phyloP scores from a whole-genome alignment of 2,329 filamentous ascomycete genomes.

The Pseudogymnoascus sp. region DNA sequence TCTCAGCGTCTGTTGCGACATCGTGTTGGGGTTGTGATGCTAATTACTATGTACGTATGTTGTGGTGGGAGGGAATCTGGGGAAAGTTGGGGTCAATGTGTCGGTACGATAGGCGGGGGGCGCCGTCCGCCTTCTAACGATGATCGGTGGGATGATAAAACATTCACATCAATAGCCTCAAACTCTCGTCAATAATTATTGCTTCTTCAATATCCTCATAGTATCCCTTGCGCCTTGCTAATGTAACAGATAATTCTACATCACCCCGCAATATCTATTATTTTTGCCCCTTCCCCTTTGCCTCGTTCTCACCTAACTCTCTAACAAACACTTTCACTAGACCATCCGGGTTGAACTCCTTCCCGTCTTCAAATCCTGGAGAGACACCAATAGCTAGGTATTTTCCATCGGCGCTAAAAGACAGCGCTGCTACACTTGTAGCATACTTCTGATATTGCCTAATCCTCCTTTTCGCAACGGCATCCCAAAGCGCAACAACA shows the following conservation, averaged over 20 bases:
- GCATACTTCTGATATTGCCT: conserved; percentile 61
- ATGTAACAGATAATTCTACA: conserved; percentile 9
- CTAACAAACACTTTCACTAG: conserved; percentile 71
- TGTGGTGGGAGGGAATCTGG: not conserved
- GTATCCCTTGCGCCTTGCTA: conserved; percentile 13
- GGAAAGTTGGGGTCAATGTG: not conserved
- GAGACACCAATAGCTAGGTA: conserved; percentile 60
- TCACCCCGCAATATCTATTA: conserved; percentile 11
- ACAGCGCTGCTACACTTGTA: conserved; percentile 54
- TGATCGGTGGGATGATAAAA: not conserved
- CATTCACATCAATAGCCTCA: not conserved
- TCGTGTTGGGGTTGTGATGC: conserved; percentile 18
- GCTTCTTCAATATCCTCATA: not conserved
- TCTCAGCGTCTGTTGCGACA: conserved; percentile 45
- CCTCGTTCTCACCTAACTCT: conserved; percentile 80
- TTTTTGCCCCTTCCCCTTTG: conserved; percentile 35
- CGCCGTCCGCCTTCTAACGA: not conserved
- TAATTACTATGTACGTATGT: not conserved
- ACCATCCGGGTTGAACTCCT: conserved; percentile 65
- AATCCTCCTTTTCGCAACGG: conserved; percentile 61
- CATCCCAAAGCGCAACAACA: conserved; percentile 66
- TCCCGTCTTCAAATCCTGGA: conserved; percentile 62
- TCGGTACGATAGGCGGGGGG: not conserved
- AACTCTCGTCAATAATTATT: not conserved
- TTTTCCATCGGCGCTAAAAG: conserved; percentile 57